A percentile compares a stretch with the other conserved stretches of the same genome.
phyloP scores from a whole-genome alignment of 164 flowering plant species.

The Liriodendron chinense region DNA sequence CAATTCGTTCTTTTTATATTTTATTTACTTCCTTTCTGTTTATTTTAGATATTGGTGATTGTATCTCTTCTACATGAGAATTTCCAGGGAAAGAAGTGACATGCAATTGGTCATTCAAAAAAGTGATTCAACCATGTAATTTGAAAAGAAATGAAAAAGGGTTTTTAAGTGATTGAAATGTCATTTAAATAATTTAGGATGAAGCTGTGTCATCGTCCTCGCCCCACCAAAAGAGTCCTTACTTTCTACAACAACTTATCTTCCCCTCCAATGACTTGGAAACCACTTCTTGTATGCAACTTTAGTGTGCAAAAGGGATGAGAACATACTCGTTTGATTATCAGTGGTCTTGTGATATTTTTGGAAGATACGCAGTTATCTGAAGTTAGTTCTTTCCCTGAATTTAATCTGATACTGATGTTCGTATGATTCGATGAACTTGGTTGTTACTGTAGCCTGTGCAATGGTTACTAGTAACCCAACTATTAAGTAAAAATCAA shows the following conservation, averaged over 20 bases:
- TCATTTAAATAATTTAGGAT: background rate
- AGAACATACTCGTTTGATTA: no score
- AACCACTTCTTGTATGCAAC: no score
- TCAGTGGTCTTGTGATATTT: no score
- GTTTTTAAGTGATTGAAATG: background rate
- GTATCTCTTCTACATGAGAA: background rate
- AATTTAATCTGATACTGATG: background rate
- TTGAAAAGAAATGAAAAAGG: background rate
- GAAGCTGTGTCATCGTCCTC: background rate
- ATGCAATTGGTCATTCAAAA: no score
- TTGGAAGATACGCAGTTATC: no score
- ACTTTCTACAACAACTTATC: no score
- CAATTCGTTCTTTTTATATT: background rate
- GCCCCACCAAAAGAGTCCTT: background rate
- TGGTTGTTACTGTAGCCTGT: background rate
- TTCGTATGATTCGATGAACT: background rate
- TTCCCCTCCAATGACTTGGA: no score
- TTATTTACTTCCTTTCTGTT: background rate
- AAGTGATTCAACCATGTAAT: background rate
- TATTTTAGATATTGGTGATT: background rate
- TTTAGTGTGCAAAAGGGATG: no score
- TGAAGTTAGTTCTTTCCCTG: no score
- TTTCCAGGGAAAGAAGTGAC: background rate
- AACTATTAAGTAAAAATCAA: no score
- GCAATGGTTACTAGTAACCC: no score